phyloP scores from a whole-genome alignment of 768 basidiomycete genomes.

The Sporobolomyces roseus region DNA sequence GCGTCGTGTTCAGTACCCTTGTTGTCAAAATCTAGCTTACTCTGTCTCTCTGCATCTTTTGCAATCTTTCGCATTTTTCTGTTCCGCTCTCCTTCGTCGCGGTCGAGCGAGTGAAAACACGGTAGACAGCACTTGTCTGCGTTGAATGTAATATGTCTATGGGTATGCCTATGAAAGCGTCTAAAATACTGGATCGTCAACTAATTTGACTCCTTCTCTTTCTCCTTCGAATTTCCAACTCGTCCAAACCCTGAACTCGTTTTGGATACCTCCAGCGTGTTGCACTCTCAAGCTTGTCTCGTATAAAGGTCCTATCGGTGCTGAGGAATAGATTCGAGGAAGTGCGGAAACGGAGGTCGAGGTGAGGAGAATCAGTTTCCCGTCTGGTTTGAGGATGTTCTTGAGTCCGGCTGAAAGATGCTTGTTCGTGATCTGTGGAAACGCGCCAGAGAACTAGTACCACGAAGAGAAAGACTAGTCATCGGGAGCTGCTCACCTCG shows the following conservation, averaged over 20 bases:
- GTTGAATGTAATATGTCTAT: no score
- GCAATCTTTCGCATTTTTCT: no score
- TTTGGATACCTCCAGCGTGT: constrained; percentile 38
- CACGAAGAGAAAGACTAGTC: no score
- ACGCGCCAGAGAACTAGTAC: neutral
- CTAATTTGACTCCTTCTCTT: constrained; percentile 9
- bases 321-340: constrained; percentile 21
- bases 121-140: no score
- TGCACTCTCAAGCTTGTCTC: constrained; percentile 22
- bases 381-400: constrained; percentile 33
- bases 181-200: constrained; percentile 14
- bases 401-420: constrained; percentile 39
- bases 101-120: no score
- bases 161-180: no score
- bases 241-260: constrained; percentile 33
- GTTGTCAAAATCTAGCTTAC: no score
- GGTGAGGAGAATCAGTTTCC: constrained; percentile 42
- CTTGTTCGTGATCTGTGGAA: constrained; percentile 37
- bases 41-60: no score
- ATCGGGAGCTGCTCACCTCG: no score
- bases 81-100: no score
- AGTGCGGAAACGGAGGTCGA: constrained; percentile 39
- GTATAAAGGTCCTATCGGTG: constrained; percentile 32
- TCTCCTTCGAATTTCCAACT: constrained; percentile 35
- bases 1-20: no score